Percentiles rank a stretch among this genome's conserved stretches.
These are phyloP conservation scores for thale cress (Arabidopsis thaliana) DNA, from an alignment of 345 rosid genomes.

Conservation along the genomic window TAIR10.1 NC_003070.9:22971001-22971500, in stretches of 20 bases:
- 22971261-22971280: constrained; percentile 35
- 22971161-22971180: constrained; percentile 39
- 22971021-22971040: constrained; percentile 1
- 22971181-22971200: constrained; percentile 36
- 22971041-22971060: background rate
- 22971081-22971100: constrained; percentile 31
- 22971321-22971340: background rate
- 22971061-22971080: background rate
- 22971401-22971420: constrained; percentile 29
- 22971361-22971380: constrained; percentile 21
- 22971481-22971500: background rate
- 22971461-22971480: constrained; percentile 8
- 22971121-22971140: constrained; percentile 35
- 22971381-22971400: constrained; percentile 41
- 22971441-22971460: background rate
- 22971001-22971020: background rate
- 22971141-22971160: constrained; percentile 8
- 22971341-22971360: constrained; percentile 6
- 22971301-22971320: constrained; percentile 21
- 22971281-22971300: constrained; percentile 30
- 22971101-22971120: background rate
- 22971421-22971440: constrained; percentile 6
- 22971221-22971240: constrained; percentile 33
- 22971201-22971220: constrained; percentile 44
- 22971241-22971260: background rate